These are phyloP conservation scores for Arthroderma uncinatum DNA, from an alignment of 2,329 filamentous ascomycete genomes.

Conservation along the genomic window DNA sequence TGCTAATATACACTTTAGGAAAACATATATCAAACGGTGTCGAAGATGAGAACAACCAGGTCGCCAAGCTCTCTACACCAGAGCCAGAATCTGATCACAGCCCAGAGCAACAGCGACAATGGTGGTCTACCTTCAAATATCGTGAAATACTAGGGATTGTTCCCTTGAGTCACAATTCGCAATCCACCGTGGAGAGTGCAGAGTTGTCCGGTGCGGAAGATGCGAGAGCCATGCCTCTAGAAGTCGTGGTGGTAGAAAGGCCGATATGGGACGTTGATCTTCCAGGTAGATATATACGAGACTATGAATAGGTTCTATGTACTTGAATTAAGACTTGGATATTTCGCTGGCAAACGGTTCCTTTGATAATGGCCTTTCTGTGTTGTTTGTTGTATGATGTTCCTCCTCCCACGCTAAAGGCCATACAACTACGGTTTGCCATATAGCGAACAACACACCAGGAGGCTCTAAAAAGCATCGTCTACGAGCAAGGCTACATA, in stretches of 20 bases:
- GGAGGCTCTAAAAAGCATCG: background rate
- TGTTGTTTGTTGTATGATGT: background rate
- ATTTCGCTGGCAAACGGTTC: background rate
- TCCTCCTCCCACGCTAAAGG: background rate
- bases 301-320: constrained; percentile 34
- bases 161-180: constrained; percentile 32
- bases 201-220: constrained; percentile 21
- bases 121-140: constrained; percentile 87
- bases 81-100: constrained; percentile 20
- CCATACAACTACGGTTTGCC: background rate
- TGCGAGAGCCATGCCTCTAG: constrained; percentile 33
- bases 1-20: background rate
- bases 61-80: constrained; percentile 9
- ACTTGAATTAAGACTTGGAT: background rate
- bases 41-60: background rate
- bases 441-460: too few species aligned
- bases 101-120: constrained; percentile 23
- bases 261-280: constrained; percentile 74
- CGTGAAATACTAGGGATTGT: constrained; percentile 75
- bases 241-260: constrained; percentile 81
- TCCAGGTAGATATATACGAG: constrained; percentile 57
- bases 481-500: background rate
- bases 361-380: background rate
- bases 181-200: background rate
- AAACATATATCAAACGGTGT: background rate